Conservation (phyloP, 78 protist species). For the Tieghemostelium lacteum region DNA sequence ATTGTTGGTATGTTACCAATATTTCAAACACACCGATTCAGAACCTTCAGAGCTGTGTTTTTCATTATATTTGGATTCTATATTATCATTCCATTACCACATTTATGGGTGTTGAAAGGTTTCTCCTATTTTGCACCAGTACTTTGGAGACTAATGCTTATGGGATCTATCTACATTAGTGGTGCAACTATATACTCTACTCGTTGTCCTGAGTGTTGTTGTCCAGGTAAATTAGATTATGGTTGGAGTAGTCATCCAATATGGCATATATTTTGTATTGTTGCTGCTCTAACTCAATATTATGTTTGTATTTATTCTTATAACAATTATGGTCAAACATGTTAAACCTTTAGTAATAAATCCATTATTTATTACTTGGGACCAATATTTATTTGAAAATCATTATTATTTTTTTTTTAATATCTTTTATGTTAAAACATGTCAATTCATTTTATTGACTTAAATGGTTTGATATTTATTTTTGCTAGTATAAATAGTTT, state of each 20-base stretch:
- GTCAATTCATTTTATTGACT: no score
- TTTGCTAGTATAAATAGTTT: no score
- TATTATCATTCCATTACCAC: slow-evolving; percentile 54
- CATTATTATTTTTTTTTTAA: no score
- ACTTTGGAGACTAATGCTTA: slow-evolving; percentile 6
- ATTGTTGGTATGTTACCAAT: slow-evolving; percentile 44
- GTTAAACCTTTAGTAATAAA: background rate
- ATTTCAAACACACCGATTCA: slow-evolving; percentile 33
- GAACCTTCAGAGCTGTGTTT: slow-evolving; percentile 46
- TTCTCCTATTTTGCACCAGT: slow-evolving; percentile 31
- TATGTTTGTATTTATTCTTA: slow-evolving; percentile 32
- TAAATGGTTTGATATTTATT: no score
- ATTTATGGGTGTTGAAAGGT: slow-evolving; percentile 4
- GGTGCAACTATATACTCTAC: slow-evolving; percentile 56
- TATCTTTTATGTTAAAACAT: no score
- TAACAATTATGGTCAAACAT: slow-evolving; percentile 6
- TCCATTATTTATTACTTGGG: no score
- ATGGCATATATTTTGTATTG: slow-evolving; percentile 47
- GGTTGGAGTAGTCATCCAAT: slow-evolving; percentile 29
- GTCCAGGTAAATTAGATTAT: slow-evolving; percentile 20
- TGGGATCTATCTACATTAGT: slow-evolving; percentile 32
- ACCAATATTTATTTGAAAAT: no score
- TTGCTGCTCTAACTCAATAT: slow-evolving; percentile 33
- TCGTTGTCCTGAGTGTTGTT: slow-evolving; percentile 58
- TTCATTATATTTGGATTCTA: slow-evolving; percentile 39